Conservation (phyloP, 2,329 filamentous ascomycete species). For the Fusarium brevicatenulatum region DNA sequence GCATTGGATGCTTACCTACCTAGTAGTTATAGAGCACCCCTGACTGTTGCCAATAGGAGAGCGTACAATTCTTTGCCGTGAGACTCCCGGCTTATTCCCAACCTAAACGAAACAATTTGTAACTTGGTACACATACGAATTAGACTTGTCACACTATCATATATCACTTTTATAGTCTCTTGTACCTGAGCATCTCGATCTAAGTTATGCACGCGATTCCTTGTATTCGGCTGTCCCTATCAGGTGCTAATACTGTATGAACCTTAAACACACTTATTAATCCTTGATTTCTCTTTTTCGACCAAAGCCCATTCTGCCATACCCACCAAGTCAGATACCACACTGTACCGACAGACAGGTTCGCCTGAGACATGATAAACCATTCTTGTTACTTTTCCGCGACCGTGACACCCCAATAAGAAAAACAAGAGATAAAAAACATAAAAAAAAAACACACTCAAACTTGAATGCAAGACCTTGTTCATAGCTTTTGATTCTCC, state of each 20-base stretch:
- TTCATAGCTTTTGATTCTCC: slow-evolving; percentile 27
- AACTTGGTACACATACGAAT: slow-evolving; percentile 3
- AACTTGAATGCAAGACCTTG: slow-evolving; percentile 28
- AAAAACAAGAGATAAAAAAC: not conserved
- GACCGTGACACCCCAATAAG: slow-evolving; percentile 31
- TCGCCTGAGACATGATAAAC: slow-evolving; percentile 32
- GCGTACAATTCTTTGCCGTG: not conserved
- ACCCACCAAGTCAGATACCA: slow-evolving; percentile 9
- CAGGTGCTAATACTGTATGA: slow-evolving; percentile 13
- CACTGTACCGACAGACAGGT: slow-evolving; percentile 24
- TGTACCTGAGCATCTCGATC: slow-evolving; percentile 24
- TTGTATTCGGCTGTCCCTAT: slow-evolving; percentile 23
- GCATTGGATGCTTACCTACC: not conserved
- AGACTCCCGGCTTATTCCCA: slow-evolving; percentile 10
- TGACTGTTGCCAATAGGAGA: not conserved
- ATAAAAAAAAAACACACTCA: slow-evolving; percentile 28
- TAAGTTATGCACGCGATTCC: slow-evolving; percentile 10
- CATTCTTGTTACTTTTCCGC: slow-evolving; percentile 37
- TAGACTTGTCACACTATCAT: slow-evolving; percentile 21
- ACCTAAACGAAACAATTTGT: slow-evolving; percentile 1
- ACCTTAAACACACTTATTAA: slow-evolving; percentile 21
- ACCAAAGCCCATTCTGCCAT: not conserved
- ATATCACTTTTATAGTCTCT: slow-evolving; percentile 23
- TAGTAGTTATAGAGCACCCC: not conserved
- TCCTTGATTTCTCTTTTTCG: slow-evolving; percentile 5